Evolutionary conservation across 2,329 filamentous ascomycete genomes (phyloP), one percentile per base, ranked within the genome.

Genomic region (Biscogniauxia sp.): DNA sequence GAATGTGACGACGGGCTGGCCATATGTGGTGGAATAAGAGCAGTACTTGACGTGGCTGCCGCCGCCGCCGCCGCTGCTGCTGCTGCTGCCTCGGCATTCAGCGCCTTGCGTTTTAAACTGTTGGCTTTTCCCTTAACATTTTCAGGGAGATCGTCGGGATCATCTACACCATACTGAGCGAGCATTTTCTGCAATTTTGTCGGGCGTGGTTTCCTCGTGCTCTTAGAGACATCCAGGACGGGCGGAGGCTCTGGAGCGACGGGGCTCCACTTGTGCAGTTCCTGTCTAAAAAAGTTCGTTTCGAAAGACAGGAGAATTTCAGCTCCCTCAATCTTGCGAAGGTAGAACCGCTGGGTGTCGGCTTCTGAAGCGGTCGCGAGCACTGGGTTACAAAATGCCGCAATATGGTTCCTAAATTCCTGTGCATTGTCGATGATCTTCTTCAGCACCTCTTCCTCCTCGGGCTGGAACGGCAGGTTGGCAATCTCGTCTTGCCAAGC

Each of bases 151-250:
- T 97, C 91, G 57, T 98, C 94, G 0, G 92, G 92, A 67, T 96
- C 92, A 3, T 93, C 89, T 13, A 98, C 92, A 1, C 93, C 93
- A 63, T 95, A 87, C 69, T 95, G 90, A 1, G 88, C 88, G 81
- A 99, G 89, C 70, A 98, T 85, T 79, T 97, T 98, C 75, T 98
- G 94, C 66, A 97, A 86, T 77, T 99, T 99, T 0, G 95, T 99
- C 8, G 95, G 95, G 8, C 95, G 88, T 50, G 95, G 95, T 76
- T 99, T 99, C 61, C 95, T 86, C 4, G 95, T 99, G 55, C 93
- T 97, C 64, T 93, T 85, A 0, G 94, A 98, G 17, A 89, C 85
- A 63, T 97, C 90, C 9, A 97, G 82, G 45, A 96, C 88, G 20
- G 93, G 93, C 3, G 95, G 95, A 13, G 95, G 82, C 15, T 92